Base-by-base conservation (phyloP, 495 filamentous ascomycete species). In the Xylaria longipes region DNA sequence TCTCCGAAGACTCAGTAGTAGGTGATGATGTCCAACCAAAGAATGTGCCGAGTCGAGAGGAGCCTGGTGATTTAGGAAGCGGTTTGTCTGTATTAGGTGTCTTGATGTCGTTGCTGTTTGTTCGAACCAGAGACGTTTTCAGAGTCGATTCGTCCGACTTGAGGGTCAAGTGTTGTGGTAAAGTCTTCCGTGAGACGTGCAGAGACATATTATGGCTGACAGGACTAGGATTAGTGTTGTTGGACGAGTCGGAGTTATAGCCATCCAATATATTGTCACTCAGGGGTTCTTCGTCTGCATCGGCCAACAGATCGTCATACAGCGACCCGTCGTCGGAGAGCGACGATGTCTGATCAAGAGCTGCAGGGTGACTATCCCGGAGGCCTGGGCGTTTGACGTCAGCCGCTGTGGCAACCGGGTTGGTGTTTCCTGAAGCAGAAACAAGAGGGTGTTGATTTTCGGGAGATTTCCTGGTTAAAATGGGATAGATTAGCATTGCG, bases 11-110 rank as follows among this genome's bases (percentile, higher is more conserved):
- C 20, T 84, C 83, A 29, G 84, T 85, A 29, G 80, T 81, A 2
- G 86, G 83, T 31, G 86, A 83, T 48, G 82, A 78, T 65, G 81
- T 76, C 86, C 86, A 88, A 78, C 86, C 86, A 75, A 87, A 87
- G 77, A 86, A 84, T 5, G 80, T 79, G 27, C 82, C 83, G 72
- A 87, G 79, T 63, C 87, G 87, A 69, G 87, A 87, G 14, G 82
- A 81, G 43, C 77, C 77, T 14, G 87, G 87, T 25, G 86, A 88
- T 71, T 86, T 88, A 3, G 86, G 86, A 37, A 86, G 74, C 31
- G 85, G 82, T 75, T 86, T 88, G 73, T 86, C 82, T 62, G 84
- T 82, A 71, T 84, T 81, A 7, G 78, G 77, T 48, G 78, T 77
- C 70, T 75, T 80, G 56, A 73, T 29, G 50, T 79, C 71, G 73